Percentiles rank a stretch among this genome's conserved stretches.
phyloP scores from a whole-genome alignment of 495 filamentous ascomycete species.

The Niebla homalea region DNA sequence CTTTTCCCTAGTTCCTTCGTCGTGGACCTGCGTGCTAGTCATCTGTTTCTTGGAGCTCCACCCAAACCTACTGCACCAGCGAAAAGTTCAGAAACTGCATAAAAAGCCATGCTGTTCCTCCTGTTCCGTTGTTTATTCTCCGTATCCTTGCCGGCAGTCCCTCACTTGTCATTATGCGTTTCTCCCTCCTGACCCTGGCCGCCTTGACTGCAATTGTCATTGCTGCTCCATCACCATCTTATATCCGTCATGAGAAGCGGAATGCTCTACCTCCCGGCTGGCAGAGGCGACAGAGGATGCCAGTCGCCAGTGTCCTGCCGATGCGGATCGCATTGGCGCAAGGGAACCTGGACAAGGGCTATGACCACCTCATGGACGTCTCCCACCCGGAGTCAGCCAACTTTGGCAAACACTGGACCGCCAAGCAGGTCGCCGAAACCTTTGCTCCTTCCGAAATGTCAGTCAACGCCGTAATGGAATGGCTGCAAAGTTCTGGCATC shows the following conservation, averaged over 20 bases:
- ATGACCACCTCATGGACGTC: slow-evolving; percentile 43
- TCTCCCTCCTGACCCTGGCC: slow-evolving; percentile 20
- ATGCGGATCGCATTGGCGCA: slow-evolving; percentile 44
- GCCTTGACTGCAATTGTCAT: slow-evolving; percentile 17
- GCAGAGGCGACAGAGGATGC: slow-evolving; percentile 21
- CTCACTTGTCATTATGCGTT: slow-evolving; percentile 21
- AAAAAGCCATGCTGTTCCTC: neutral
- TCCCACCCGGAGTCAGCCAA: slow-evolving; percentile 33
- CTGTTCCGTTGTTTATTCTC: neutral
- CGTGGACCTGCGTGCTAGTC: too few species aligned
- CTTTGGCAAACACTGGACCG: slow-evolving; percentile 41
- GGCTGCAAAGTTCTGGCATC: slow-evolving; percentile 40
- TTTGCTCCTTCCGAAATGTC: slow-evolving; percentile 34
- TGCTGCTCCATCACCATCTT: slow-evolving; percentile 22
- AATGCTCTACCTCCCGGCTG: slow-evolving; percentile 23
- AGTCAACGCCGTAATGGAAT: slow-evolving; percentile 31
- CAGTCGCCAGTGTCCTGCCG: slow-evolving; percentile 28
- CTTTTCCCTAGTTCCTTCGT: too few species aligned
- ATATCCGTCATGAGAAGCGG: slow-evolving; percentile 32
- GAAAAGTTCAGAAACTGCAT: neutral
- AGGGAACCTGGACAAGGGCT: slow-evolving; percentile 36
- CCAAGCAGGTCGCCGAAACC: slow-evolving; percentile 35
- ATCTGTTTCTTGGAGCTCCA: too few species aligned
- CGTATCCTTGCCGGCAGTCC: neutral
- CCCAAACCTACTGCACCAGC: too few species aligned